Evolutionary conservation across 352 stramenopile genomes (phyloP).

Genomic region (Thalassiosira hispida): DNA sequence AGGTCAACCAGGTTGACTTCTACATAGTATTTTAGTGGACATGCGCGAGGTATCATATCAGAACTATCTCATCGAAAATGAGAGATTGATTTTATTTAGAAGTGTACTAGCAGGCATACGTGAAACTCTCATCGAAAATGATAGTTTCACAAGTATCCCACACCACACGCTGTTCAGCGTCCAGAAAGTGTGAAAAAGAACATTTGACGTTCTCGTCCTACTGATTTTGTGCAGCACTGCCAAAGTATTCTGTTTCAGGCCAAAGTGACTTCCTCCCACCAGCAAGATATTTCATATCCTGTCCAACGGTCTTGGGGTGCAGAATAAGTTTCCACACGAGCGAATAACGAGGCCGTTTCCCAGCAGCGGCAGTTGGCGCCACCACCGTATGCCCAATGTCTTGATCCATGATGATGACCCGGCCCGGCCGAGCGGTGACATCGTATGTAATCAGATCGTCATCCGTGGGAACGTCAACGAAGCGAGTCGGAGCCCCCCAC

Average conservation of each 20-base stretch:
- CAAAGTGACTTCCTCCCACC: constrained; percentile 31
- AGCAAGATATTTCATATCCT: constrained; percentile 59
- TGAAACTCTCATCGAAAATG: too few relatives aligned
- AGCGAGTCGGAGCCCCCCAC: constrained; percentile 74
- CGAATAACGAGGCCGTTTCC: constrained; percentile 71
- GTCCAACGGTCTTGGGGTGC: constrained; percentile 56
- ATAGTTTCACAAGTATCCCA: too few relatives aligned
- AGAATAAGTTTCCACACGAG: constrained; percentile 83
- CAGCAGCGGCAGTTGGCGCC: constrained; percentile 56
- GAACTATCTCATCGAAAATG: too few relatives aligned
- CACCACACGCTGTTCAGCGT: too few relatives aligned
- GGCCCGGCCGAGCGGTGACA: constrained; percentile 51
- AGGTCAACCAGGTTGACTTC: too few relatives aligned
- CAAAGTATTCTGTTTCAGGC: constrained; percentile 29
- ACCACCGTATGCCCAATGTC: constrained; percentile 76
- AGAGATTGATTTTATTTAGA: too few relatives aligned
- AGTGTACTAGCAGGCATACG: too few relatives aligned
- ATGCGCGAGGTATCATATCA: too few relatives aligned
- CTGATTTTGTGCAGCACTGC: too few relatives aligned
- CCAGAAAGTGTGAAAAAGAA: too few relatives aligned
- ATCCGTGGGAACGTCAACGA: constrained; percentile 66
- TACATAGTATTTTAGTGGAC: too few relatives aligned
- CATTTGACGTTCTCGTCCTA: too few relatives aligned
- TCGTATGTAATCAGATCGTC: constrained; percentile 31
- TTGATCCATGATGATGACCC: constrained; percentile 81